Base-by-base conservation (phyloP, 352 stramenopile species). In the Phytopythium kandeliae region DNA sequence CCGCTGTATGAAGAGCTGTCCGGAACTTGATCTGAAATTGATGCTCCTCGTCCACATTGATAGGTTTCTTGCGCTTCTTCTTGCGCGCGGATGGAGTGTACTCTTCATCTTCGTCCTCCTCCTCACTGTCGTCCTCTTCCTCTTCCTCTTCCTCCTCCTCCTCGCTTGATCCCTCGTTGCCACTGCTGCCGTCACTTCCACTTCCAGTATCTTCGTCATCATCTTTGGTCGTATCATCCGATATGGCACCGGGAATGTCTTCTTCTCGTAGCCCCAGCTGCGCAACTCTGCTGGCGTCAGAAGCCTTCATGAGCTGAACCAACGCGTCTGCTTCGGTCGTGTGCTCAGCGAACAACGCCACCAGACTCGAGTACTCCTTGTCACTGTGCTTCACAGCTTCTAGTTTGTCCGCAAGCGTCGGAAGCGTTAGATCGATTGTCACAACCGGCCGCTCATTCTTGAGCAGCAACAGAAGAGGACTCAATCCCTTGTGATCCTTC, bases 401-500 rank as follows among this genome's bases (percentile, higher is more conserved):
- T 2, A 81, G 33, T 2, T 67, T 62, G 40, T 86, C 69, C 5
- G 46, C 46, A 2, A 24, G 15, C 4, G 21, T 24, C 7, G 21
- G 9, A 34, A 22, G 21, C 12, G 33, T 33, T 21, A 71, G 49
- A 26, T 74, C 58, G 0, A 56, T 54, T 7, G 26, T 25, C 0
- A 55, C 59, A 22, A 48, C 44, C 22, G 34, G 25, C 31, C 71
- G 55, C 53, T 85, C 48, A n/a, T 67, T 49, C 3, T 38, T 43
- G 10, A 92, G 50, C 6, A 89, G 54, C 24, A 62, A 56, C 48
- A 85, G 62, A 12, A 92, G 41, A 10, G 80, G 80, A 9, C 72
- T 85, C 25, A 68, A 63, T 2, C 78, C 78, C 16, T 62, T 24
- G 16, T 45, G 28, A 16, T 87, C 67, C 28, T 79, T 84, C 22